Evolutionary conservation across 371 early-diverging fungal species (phyloP), one percentile per base, ranked within the genome.

Genomic region (Lichtheimia ramosa): DNA sequence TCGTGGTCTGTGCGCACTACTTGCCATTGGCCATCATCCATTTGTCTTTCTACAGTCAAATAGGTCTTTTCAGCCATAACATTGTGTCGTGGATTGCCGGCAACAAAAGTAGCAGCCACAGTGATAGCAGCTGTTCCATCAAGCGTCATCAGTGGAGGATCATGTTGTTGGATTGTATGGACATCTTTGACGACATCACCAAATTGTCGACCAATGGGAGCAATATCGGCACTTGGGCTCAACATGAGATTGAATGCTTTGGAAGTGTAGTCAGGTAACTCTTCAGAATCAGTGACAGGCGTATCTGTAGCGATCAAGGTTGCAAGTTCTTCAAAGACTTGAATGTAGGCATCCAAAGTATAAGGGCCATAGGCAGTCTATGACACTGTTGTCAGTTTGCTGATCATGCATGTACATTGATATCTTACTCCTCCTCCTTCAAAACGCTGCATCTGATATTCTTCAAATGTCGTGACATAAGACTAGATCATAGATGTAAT

Each of bases 391-490:
- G 34, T 49, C 20, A n/a, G 46, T n/a, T 12, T 18, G 18, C 8
- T 8, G 46, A 46, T 34, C 10, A 49, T 6, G 23, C n/a, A n/a
- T 21, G n/a, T 5, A 5, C 25, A 52, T 23, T 27, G 6, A 57
- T 20, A 16, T 18, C 55, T 65, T 71, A 77, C 77, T 42, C 77
- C 81, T 8, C 79, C 89, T 5, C 82, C 89, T 74, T 89, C 89
- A 60, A 88, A 89, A 52, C 88, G 73, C 63, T 89, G 89, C 49
- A 80, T 70, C 24, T 82, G 75, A 58, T 89, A 89, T 59, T 89
- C 89, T 71, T 89, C 89, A 59, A 56, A 76, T 0, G 88, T 89
- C 1, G 86, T 69, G 27, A 83, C 79, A 61, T 89, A 89, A 40
- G 82, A 81, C 64, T 83, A 68, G 50, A 74, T 27, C 16, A 34